Percentiles rank a stretch among this genome's conserved stretches.
phyloP scores from a whole-genome alignment of 768 basidiomycete species.

The Russula sp. region DNA sequence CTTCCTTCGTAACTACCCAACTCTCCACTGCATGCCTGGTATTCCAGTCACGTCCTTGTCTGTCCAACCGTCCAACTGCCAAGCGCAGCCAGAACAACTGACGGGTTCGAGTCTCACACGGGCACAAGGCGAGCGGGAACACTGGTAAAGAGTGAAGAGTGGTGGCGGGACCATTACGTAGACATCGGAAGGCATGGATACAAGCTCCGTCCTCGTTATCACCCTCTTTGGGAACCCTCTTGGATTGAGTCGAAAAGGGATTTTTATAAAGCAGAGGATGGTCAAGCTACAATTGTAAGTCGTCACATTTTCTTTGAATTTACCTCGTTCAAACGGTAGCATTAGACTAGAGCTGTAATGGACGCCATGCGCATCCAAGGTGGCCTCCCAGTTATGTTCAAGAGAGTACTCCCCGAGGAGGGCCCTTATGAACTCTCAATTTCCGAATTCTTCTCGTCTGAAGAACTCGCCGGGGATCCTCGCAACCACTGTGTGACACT shows the following conservation, averaged over 20 bases:
- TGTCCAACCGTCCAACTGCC: neutral
- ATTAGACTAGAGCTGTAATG: conserved; percentile 24
- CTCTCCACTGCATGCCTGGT: neutral
- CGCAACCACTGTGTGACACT: conserved; percentile 35
- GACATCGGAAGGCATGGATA: conserved; percentile 17
- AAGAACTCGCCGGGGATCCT: conserved; percentile 31
- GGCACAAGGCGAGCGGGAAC: conserved; percentile 7
- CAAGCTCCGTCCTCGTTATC: conserved; percentile 25
- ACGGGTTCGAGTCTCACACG: no score
- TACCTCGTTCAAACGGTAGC: neutral
- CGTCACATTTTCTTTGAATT: neutral
- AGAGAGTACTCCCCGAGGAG: conserved; percentile 13
- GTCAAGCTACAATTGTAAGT: conserved; percentile 20
- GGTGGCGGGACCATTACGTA: conserved; percentile 19
- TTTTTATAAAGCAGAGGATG: conserved; percentile 20
- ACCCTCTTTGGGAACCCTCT: conserved; percentile 20
- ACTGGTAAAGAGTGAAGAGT: conserved; percentile 18
- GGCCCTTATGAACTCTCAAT: conserved; percentile 21
- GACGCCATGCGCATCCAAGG: conserved; percentile 18
- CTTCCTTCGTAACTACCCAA: neutral
- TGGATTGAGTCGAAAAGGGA: conserved; percentile 9
- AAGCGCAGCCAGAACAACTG: neutral
- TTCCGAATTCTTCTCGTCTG: conserved; percentile 18
- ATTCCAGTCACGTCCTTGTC: neutral
- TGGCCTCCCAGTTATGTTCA: conserved; percentile 21